These are phyloP conservation scores for Wickerhamiella vanderwaltii DNA, from an alignment of 805 yeast genomes.

Conservation along the genomic window DNA sequence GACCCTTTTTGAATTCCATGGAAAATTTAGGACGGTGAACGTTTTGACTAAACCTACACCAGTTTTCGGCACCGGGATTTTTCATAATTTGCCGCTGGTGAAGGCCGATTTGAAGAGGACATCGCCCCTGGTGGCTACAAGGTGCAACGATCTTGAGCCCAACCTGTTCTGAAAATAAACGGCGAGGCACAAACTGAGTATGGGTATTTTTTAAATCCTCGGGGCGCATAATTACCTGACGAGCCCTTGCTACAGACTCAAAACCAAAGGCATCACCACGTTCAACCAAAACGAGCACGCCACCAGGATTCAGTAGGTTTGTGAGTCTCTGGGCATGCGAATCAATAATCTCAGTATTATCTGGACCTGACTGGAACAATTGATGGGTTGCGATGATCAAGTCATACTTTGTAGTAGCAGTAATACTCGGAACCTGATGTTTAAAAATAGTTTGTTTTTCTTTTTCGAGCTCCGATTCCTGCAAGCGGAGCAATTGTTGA, in stretches of 20 bases:
- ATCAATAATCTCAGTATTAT: slow-evolving; percentile 67
- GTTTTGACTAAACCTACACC: slow-evolving; percentile 63
- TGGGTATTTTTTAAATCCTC: slow-evolving; percentile 27
- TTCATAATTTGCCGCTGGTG: slow-evolving; percentile 29
- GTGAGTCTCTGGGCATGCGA: slow-evolving; percentile 47
- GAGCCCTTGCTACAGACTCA: slow-evolving; percentile 77
- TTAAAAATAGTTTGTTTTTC: slow-evolving; percentile 42
- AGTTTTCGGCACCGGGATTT: slow-evolving; percentile 49
- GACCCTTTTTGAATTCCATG: slow-evolving; percentile 79
- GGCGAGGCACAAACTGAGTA: slow-evolving; percentile 4
- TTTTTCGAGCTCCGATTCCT: neutral
- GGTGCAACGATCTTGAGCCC: slow-evolving; percentile 59
- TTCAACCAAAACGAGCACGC: slow-evolving; percentile 68
- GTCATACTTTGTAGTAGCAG: slow-evolving; percentile 46
- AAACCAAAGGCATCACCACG: slow-evolving; percentile 85
- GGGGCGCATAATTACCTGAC: slow-evolving; percentile 84
- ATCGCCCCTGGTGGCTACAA: slow-evolving; percentile 73
- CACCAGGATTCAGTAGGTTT: slow-evolving; percentile 57
- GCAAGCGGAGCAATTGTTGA: slow-evolving; percentile 54
- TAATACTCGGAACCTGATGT: slow-evolving; percentile 36
- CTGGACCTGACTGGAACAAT: slow-evolving; percentile 43
- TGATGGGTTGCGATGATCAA: slow-evolving; percentile 76
- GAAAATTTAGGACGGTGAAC: slow-evolving; percentile 67
- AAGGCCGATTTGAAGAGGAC: slow-evolving; percentile 77
- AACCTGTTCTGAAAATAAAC: neutral